phyloP scores from a whole-genome alignment of 805 yeast species.

The Candida dajiaensis region DNA sequence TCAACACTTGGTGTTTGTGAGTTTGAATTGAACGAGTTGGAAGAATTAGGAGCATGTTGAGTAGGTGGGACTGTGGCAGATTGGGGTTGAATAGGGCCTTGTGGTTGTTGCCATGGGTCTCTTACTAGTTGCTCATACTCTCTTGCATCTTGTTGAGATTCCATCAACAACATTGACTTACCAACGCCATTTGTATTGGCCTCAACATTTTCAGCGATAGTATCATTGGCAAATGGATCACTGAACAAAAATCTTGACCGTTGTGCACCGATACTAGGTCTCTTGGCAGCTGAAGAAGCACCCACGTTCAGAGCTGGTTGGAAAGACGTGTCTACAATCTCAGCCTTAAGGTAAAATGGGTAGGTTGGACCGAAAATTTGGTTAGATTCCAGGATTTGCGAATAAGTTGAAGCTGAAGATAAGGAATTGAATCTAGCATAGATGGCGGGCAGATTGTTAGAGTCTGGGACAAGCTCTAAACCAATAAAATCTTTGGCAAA shows the following conservation, averaged over 20 bases:
- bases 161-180: conserved; percentile 36
- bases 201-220: conserved; percentile 17
- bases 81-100: conserved; percentile 10
- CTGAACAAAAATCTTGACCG: conserved; percentile 66
- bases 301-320: conserved; percentile 15
- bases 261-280: conserved; percentile 51
- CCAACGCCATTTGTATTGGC: conserved; percentile 30
- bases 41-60: conserved; percentile 7
- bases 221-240: conserved; percentile 48
- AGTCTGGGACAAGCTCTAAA: conserved; percentile 39
- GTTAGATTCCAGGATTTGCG: conserved; percentile 34
- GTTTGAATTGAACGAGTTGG: conserved; percentile 22
- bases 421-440: conserved; percentile 41
- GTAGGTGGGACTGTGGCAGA: conserved; percentile 15
- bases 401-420: conserved; percentile 37
- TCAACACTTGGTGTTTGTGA: conserved; percentile 38
- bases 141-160: conserved; percentile 29
- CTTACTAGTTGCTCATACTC: conserved; percentile 38
- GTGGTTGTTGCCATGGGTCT: conserved; percentile 34
- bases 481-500: conserved; percentile 57
- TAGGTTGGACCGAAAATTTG: conserved; percentile 45
- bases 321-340: conserved; percentile 29
- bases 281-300: conserved; percentile 33
- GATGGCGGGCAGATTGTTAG: conserved; percentile 30
- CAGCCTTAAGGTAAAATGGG: conserved; percentile 35